These are phyloP conservation scores for Aspergillus floridensis DNA, from an alignment of 2,329 filamentous ascomycete genomes.

Conservation along the genomic window DNA sequence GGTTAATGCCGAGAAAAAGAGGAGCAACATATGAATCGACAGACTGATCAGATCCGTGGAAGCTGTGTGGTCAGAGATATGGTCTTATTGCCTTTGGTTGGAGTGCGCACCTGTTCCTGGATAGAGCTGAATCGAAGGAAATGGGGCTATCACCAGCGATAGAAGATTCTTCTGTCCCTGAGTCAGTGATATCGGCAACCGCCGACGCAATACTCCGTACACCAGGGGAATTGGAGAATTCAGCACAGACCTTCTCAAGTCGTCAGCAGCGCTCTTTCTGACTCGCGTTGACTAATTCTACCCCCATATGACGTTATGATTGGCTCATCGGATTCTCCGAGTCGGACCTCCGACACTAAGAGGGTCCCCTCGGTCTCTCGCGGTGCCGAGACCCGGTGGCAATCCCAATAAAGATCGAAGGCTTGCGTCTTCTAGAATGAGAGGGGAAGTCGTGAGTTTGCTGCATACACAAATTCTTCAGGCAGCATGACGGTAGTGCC, in stretches of 20 bases:
- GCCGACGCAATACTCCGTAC: no score
- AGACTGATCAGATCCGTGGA: not conserved
- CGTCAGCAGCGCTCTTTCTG: not conserved
- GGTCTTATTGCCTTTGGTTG: not conserved
- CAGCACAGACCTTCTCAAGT: not conserved
- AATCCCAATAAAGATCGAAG: not conserved
- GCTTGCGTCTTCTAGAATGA: not conserved
- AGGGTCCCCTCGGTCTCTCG: not conserved
- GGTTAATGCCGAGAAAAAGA: not conserved
- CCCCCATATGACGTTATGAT: not conserved
- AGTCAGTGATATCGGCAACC: not conserved
- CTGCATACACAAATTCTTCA: not conserved
- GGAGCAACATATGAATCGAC: not conserved
- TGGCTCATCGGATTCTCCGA: not conserved
- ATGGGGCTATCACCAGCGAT: not conserved
- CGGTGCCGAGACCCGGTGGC: not conserved
- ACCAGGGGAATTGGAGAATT: not conserved
- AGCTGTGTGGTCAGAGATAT: not conserved
- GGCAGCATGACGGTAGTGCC: not conserved
- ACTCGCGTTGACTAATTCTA: not conserved
- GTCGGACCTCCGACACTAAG: not conserved
- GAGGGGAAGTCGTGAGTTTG: not conserved
- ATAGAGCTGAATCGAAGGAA: no score
- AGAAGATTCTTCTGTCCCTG: not conserved
- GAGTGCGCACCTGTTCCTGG: no score